Base-by-base conservation (phyloP, 208 protist species). In the Crithidia fasciculata region DNA sequence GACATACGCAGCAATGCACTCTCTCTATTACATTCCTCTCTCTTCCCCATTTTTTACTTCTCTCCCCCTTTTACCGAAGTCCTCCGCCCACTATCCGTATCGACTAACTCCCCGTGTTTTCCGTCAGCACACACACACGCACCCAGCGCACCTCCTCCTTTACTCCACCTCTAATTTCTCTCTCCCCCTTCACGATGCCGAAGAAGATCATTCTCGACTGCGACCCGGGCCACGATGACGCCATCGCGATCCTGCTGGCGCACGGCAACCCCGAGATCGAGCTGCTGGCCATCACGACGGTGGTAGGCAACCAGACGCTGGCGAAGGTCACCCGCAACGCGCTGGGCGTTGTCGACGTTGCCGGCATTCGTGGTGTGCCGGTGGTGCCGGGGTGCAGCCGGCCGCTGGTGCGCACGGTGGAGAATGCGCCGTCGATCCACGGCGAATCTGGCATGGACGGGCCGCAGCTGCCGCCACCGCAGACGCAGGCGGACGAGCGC, bases 211-310 rank as follows among this genome's bases (percentile, higher is more conserved):
- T 91, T 41, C 79, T 96, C 15, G 92, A 96, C 67, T 96, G 92
- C 80, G 92, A 96, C 67, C 92, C 92, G 5, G 92, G 92, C 7
- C 75, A 93, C 18, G 92, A 96, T 63, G 92, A 96, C 62, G 88
- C 87, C 43, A 81, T 95, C 28, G 90, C 92, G 37, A 89, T 96
- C 37, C 55, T 96, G 12, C 81, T 96, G n/a, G 83, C 86, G 5
- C 72, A 84, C 60, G 78, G 85, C 64, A 86, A 76, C 52, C 86
- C 88, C 0, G 66, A 83, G 39, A 83, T 96, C 64, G 75, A 94
- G 56, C 78, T 96, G 44, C 70, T 94, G 13, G 92, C 87, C 40
- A 82, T 96, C 49, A 92, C 87, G n/a, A 93, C 90, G 3, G 90
- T 93, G 19, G 78, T 78, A 41, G 92, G 92, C 4, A 96, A 96